phyloP scores from a whole-genome alignment of 78 protist genomes.

The Ministeria vibrans region DNA sequence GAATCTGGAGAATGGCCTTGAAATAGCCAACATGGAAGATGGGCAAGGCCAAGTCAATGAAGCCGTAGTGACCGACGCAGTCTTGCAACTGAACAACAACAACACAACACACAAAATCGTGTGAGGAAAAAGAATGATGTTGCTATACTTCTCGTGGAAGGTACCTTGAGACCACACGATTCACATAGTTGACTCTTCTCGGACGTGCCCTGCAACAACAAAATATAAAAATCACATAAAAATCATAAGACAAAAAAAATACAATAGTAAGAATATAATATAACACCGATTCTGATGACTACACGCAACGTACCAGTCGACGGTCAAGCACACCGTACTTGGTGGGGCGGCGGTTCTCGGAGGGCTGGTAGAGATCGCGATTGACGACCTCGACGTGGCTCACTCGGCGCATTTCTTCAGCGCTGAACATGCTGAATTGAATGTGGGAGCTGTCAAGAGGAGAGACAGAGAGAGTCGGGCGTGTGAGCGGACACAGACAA shows the following conservation, averaged over 20 bases:
- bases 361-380: neutral
- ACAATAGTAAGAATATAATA: too few relatives aligned
- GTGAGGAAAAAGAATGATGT: too few relatives aligned
- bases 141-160: too few relatives aligned
- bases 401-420: neutral
- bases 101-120: too few relatives aligned
- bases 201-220: conserved; percentile 23
- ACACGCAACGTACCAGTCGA: conserved; percentile 11
- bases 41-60: conserved; percentile 83
- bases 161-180: conserved; percentile 54
- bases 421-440: conserved; percentile 9
- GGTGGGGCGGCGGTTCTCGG: neutral
- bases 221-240: too few relatives aligned
- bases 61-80: conserved; percentile 97
- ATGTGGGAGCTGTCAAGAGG: neutral
- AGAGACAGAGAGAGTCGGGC: too few relatives aligned
- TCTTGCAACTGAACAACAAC: too few relatives aligned
- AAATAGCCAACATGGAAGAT: conserved; percentile 95
- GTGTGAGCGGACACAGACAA: too few relatives aligned
- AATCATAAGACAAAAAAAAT: too few relatives aligned
- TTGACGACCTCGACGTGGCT: neutral
- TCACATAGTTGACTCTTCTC: conserved; percentile 7
- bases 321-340: conserved; percentile 18
- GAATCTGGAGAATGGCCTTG: conserved; percentile 52
- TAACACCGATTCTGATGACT: too few relatives aligned